These are phyloP conservation scores for Forsythia suspensa DNA, from an alignment of 257 asterid species.

Conservation along the genomic window DNA sequence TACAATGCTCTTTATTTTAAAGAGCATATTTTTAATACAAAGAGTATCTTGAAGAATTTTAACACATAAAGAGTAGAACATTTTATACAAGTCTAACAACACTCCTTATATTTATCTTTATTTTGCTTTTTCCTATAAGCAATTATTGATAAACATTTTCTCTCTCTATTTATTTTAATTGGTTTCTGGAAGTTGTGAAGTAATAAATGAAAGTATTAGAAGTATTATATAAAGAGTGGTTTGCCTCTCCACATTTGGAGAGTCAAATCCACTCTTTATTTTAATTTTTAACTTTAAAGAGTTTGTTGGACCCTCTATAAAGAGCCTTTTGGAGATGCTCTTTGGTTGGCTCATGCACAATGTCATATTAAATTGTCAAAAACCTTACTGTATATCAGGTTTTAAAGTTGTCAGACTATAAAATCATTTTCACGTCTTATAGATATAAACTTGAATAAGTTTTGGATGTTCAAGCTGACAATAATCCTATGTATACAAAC, in stretches of 20 bases:
- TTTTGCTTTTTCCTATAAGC: no score
- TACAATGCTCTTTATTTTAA: no score
- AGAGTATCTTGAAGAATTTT: no score
- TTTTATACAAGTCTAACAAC: no score
- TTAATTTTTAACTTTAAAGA: background rate
- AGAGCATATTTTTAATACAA: no score
- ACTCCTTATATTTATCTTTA: no score
- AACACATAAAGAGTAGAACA: no score
- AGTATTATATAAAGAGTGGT: background rate
- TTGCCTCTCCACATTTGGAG: background rate
- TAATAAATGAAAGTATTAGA: no score
- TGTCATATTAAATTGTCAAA: background rate
- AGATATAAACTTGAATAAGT: background rate
- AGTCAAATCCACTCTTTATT: background rate
- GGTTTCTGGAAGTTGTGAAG: background rate
- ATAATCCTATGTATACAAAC: background rate
- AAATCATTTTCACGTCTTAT: no score
- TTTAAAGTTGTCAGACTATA: background rate
- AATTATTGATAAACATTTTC: background rate
- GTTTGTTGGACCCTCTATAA: background rate
- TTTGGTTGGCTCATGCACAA: background rate
- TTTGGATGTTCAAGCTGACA: constrained; percentile 8
- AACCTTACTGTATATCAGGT: background rate
- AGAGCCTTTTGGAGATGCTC: no score
- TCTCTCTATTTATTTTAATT: background rate